Evolutionary conservation across 176 grass and related monocot genomes (phyloP), one percentile per base, ranked within the genome.

Genomic region (Alopecurus myosuroides): DNA sequence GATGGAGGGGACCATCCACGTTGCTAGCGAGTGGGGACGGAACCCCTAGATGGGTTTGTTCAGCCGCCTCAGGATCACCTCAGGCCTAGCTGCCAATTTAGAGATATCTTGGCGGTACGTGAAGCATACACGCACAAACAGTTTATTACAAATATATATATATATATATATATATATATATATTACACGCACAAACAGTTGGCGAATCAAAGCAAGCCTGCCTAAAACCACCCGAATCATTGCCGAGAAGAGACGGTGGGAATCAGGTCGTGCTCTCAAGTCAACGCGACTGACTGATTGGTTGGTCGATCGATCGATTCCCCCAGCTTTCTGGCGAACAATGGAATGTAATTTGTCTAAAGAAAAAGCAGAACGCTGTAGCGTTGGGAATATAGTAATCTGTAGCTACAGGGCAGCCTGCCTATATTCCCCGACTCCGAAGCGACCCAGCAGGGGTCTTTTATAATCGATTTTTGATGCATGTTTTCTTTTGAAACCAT

Each of bases 211-310:
- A 37, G 76, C 36, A 37, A 37, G 7, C 5, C 20, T 26, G 56
- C 49, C 51, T 18, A 12, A 42, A 46, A 58, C 36, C 28, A 80
- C 57, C 76, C 15, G 11, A 66, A 85, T 80, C 55, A 76, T 76
- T 51, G 36, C 36, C 9, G 1, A 34, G 12, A 7, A 83, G 51
- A 48, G 13, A n/a, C 9, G 35, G 42, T 30, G 37, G 48, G 77
- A 80, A 89, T 80, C 46, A 11, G 36, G 81, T 89, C 76, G 39
- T 6, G 42, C 45, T 89, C 67, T 74, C 6, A 20, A 37, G 76
- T 55, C 68, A 89, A 58, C 55, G 80, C 7, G 57, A 85, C 61
- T 3, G 44, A 40, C 9, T 69, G 34, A 39, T 40, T n/a, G 35
- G 30, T 65, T 3, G 7, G 3, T 65, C 62, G 65, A 69, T 2